Base-by-base conservation (phyloP, 75 land plant genomes). In the Ceratopteris richardii region DNA sequence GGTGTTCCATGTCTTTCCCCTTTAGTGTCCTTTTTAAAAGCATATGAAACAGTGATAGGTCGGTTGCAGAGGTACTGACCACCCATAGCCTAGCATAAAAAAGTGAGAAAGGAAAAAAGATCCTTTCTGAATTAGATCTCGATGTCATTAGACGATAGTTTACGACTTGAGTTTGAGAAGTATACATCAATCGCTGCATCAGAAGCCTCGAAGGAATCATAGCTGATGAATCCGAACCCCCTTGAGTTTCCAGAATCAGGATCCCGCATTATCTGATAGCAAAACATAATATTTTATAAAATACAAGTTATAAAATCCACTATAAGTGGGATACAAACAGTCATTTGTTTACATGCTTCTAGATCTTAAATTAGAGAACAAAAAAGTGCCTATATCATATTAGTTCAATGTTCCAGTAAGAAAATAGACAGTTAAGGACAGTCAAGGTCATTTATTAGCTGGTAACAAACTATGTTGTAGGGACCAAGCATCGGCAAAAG, bases 111-210 rank as follows among this genome's bases (percentile, higher is more conserved):
- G 13, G 29, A 29, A 36, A 40, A 40, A 40, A 40, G 42, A 9
- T 9, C 42, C 9, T 40, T 40, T 40, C 14, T 40, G 42, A 40
- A 40, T n/a, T n/a, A n/a, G n/a, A n/a, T n/a, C n/a, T n/a, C n/a
- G n/a, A n/a, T n/a, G n/a, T n/a, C n/a, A n/a, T n/a, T n/a, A n/a
- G n/a, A n/a, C n/a, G n/a, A n/a, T n/a, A n/a, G n/a, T n/a, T n/a
- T n/a, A n/a, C n/a, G 42, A 40, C 42, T 10, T 40, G 9, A 40
- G 14, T 5, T 46, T 46, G 23, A 36, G 54, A 62, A 50, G 26
- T 51, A 56, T 73, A 94, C 98, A 82, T 95, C 99, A 64, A 95
- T 95, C 47, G 99, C 99, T 53, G 99, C 87, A 84, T 95, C 99
- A 60, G 99, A 95, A 36, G 91, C 77, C 64, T 95, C 97, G 78